phyloP scores from a whole-genome alignment of 768 basidiomycete species.

The Nidularia pulvinata region DNA sequence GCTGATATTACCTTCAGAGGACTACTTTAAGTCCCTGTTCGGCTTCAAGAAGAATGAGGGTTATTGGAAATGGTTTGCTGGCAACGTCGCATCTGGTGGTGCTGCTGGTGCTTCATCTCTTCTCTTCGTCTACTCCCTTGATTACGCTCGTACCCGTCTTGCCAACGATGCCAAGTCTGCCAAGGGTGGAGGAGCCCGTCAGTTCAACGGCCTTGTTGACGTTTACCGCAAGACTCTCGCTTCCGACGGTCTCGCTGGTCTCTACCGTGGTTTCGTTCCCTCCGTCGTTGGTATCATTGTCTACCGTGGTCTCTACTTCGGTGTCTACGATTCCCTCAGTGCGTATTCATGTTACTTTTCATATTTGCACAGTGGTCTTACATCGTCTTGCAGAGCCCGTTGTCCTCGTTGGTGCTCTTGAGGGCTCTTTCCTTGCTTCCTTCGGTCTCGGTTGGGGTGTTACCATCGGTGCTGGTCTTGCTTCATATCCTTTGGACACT shows the following conservation, averaged over 20 bases:
- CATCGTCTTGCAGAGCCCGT: conserved; percentile 73
- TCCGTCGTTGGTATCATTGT: conserved; percentile 99
- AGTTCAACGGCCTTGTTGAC: conserved; percentile 98
- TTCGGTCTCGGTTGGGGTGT: conserved; percentile 99
- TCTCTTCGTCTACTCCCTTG: conserved; percentile 99
- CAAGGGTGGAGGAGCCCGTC: conserved; percentile 88
- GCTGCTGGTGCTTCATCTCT: conserved; percentile 98
- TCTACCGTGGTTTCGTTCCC: conserved; percentile 99
- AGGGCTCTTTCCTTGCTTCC: conserved; percentile 97
- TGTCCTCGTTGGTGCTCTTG: conserved; percentile 91
- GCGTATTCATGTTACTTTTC: conserved; percentile 25
- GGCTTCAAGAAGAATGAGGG: conserved; percentile 98
- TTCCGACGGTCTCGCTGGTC: conserved; percentile 96
- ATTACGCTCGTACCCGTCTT: conserved; percentile 99
- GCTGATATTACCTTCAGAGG: conserved; percentile 54
- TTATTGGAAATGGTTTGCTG: conserved; percentile 98
- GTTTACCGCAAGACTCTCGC: conserved; percentile 98
- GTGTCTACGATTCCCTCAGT: conserved; percentile 96
- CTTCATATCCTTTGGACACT: conserved; percentile 93
- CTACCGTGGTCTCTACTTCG: conserved; percentile 99
- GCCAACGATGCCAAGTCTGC: conserved; percentile 97
- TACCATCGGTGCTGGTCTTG: conserved; percentile 99
- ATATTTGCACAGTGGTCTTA: conserved; percentile 11
- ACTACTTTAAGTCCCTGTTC: conserved; percentile 98
- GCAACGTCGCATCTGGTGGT: conserved; percentile 98